Conservation (phyloP, 2,329 filamentous ascomycete species). For the Calonectria pteridis region DNA sequence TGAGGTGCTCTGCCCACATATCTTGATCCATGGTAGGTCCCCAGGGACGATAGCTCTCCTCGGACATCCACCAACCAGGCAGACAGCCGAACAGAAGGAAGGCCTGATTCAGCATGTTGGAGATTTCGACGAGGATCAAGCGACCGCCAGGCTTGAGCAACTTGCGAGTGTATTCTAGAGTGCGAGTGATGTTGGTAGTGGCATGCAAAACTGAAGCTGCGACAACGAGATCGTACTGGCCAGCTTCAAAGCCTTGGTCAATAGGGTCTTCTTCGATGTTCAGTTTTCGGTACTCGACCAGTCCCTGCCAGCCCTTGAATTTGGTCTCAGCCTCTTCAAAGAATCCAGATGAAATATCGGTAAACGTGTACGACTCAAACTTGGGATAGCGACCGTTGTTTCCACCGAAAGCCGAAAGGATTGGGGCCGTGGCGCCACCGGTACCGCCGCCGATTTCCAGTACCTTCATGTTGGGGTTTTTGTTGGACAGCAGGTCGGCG, state of each 20-base stretch:
- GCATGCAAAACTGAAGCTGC: slow-evolving; percentile 14
- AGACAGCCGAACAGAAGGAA: slow-evolving; percentile 13
- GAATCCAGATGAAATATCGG: slow-evolving; percentile 18
- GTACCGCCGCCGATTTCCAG: slow-evolving; percentile 18
- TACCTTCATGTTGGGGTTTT: neutral
- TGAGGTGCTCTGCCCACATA: neutral
- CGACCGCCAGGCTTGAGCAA: slow-evolving; percentile 13
- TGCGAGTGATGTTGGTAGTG: slow-evolving; percentile 9
- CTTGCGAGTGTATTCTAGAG: neutral
- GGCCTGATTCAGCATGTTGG: neutral
- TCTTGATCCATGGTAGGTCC: slow-evolving; percentile 11
- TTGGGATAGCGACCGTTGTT: neutral
- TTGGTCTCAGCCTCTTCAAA: slow-evolving; percentile 17
- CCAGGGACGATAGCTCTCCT: slow-evolving; percentile 5
- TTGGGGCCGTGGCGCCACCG: neutral
- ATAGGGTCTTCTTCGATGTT: slow-evolving; percentile 17
- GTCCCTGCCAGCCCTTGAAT: slow-evolving; percentile 4
- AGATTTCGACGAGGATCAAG: slow-evolving; percentile 1
- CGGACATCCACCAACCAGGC: slow-evolving; percentile 24
- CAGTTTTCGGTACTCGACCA: slow-evolving; percentile 14
- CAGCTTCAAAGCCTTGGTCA: slow-evolving; percentile 16
- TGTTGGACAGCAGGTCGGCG: neutral
- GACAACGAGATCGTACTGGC: slow-evolving; percentile 9
- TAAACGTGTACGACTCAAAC: slow-evolving; percentile 6
- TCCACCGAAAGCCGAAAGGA: slow-evolving; percentile 1